Base-by-base conservation (phyloP, 1,284 basidiomycete species). In the Irpex sp. region DNA sequence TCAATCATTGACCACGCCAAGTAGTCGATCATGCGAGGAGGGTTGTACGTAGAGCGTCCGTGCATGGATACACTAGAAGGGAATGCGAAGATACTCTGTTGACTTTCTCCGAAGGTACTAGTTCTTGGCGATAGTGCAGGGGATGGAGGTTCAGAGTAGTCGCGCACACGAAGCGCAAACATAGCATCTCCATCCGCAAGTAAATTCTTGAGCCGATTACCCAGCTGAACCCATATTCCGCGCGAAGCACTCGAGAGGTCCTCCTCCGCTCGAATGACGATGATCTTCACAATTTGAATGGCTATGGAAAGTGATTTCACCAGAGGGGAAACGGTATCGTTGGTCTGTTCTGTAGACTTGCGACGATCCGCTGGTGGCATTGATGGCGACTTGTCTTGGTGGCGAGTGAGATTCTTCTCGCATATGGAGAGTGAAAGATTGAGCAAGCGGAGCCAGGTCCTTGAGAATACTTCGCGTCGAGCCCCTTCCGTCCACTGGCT, bases 1-100 rank as follows among this genome's bases (percentile, higher is more conserved):
- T 93, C 89, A 49, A 91, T 77, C 34, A 88, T 71, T 0, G 89
- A 91, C 91, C 91, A 93, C 34, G 88, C 78, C 40, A 87, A 78
- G 71, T 91, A 92, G 72, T 94, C 92, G 3, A 91, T 78, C 40
- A 88, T 75, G 36, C 87, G 79, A 3, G 87, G 87, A 72, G 64
- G 73, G 57, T 69, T 74, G 71, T 62, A 70, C 34, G 59, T 21
- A 67, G 68, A n/a, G 65, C 58, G 60, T 57, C 68, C 58, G 65
- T 66, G 67, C 52, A 65, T 63, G 49, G 66, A 67, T 36, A 63
- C 4, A 36, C 61, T 68, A 13, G 74, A 73, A 0, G 73, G 70
- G 6, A 67, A 63, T 26, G 73, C 64, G 64, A 73, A 71, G 0
- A 73, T 66, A n/a, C 70, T 70, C 47, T 70, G 67, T 40, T 72